Conservation (phyloP, 495 filamentous ascomycete species). For the Xylaria longipes region DNA sequence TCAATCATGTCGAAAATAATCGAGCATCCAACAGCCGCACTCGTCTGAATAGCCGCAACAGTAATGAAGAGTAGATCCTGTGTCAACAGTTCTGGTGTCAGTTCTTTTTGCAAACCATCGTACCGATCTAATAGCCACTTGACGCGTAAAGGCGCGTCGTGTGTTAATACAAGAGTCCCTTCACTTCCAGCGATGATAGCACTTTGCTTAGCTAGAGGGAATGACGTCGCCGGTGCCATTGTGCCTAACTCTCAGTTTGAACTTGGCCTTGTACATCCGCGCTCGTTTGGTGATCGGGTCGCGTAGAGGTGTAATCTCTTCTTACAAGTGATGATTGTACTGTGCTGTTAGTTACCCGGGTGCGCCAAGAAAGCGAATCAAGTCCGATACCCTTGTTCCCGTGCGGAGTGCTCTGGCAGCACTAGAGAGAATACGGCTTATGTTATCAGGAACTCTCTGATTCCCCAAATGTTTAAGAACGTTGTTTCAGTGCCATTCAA, state of each 20-base stretch:
- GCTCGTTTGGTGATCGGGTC: not conserved
- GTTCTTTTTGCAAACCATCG: not conserved
- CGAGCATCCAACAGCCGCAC: not conserved
- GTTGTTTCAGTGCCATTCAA: not conserved
- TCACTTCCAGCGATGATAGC: not conserved
- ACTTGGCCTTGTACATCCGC: not conserved
- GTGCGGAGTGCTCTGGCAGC: not conserved
- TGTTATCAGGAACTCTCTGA: not conserved
- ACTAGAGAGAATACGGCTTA: not conserved
- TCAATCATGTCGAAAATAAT: not conserved
- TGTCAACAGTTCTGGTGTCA: not conserved
- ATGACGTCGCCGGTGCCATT: not conserved
- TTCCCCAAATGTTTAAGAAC: not conserved
- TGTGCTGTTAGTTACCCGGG: not conserved
- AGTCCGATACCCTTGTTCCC: not conserved
- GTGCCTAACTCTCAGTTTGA: not conserved
- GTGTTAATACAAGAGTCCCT: not conserved
- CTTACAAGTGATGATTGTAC: not conserved
- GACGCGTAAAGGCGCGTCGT: not conserved
- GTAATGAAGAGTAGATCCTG: not conserved
- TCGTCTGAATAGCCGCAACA: not conserved
- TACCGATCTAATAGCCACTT: slow-evolving; percentile 1
- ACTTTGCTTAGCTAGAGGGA: not conserved
- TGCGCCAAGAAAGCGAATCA: not conserved
- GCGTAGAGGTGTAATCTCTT: not conserved